Evolutionary conservation across 108 stramenopile genomes (phyloP).

Genomic region (Craspedostauros australis): DNA sequence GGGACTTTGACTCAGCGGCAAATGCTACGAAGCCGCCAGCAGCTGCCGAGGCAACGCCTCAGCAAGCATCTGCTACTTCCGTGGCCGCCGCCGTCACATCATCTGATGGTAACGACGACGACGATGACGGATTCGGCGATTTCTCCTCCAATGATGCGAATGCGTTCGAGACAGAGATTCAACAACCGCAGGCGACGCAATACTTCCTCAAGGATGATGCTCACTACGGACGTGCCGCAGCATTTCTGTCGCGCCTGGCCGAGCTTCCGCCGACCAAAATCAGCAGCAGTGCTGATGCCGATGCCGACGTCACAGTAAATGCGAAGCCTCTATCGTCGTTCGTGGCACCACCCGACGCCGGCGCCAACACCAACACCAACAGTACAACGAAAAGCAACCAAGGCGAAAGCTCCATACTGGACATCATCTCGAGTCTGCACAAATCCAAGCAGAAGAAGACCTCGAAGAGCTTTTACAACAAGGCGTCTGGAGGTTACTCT

Average conservation of each 20-base stretch:
- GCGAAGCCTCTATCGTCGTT: too few species aligned
- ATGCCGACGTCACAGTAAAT: too few species aligned
- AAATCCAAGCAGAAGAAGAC: not conserved
- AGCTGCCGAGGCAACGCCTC: not conserved
- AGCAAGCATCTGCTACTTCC: not conserved
- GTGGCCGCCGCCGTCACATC: too few species aligned
- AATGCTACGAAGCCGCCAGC: not conserved
- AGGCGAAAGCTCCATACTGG: not conserved
- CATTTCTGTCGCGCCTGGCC: too few species aligned
- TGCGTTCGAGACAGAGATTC: not conserved
- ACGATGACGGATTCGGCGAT: conserved; percentile 10
- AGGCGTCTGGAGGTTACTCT: conserved; percentile 10
- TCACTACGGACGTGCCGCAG: too few species aligned
- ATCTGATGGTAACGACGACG: not conserved
- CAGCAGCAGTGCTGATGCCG: too few species aligned
- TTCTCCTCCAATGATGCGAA: not conserved
- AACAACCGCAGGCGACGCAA: not conserved
- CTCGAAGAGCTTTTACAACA: conserved; percentile 1
- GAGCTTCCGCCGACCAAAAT: too few species aligned
- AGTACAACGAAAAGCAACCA: not conserved
- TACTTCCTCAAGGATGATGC: too few species aligned
- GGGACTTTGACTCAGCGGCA: conserved; percentile 14
- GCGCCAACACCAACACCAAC: too few species aligned
- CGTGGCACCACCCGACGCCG: too few species aligned
- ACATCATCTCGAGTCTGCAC: not conserved